phyloP scores from a whole-genome alignment of 164 flowering plant species.

The Kalanchoe fedtschenkoi region DNA sequence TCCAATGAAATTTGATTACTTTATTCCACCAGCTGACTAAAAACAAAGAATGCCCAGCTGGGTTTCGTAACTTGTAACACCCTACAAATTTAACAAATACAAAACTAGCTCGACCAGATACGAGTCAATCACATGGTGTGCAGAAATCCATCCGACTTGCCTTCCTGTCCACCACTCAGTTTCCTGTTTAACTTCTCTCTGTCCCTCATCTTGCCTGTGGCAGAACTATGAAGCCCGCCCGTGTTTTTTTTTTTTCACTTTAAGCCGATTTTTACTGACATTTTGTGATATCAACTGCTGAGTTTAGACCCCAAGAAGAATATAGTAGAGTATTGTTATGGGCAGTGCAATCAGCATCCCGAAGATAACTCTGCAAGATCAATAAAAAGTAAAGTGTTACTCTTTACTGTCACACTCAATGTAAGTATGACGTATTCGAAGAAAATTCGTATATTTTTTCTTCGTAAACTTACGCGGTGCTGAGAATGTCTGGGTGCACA shows the following conservation, averaged over 20 bases:
- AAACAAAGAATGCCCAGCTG: background rate
- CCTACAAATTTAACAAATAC: background rate
- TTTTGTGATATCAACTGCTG: background rate
- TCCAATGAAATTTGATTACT: background rate
- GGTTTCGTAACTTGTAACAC: background rate
- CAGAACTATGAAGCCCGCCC: no score
- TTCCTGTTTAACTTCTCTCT: background rate
- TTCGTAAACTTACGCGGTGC: conserved; percentile 23
- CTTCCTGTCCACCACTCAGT: background rate
- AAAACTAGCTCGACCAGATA: conserved; percentile 1
- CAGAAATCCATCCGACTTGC: background rate
- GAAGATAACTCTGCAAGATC: conserved; percentile 56
- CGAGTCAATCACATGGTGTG: background rate
- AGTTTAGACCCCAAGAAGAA: conserved; percentile 60
- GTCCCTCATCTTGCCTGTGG: background rate
- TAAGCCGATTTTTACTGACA: no score
- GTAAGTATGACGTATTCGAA: background rate
- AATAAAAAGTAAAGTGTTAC: background rate
- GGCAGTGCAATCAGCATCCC: conserved; percentile 88
- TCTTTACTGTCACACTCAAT: background rate
- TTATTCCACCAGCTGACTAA: conserved; percentile 2
- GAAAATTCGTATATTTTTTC: background rate
- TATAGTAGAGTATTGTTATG: conserved; percentile 73
- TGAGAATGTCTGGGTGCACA: conserved; percentile 37
- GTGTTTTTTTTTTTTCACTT: no score